Evolutionary conservation across 331 rosid genomes (phyloP), one percentile per base, ranked within the genome.

Genomic region (Acacia concinna): DNA sequence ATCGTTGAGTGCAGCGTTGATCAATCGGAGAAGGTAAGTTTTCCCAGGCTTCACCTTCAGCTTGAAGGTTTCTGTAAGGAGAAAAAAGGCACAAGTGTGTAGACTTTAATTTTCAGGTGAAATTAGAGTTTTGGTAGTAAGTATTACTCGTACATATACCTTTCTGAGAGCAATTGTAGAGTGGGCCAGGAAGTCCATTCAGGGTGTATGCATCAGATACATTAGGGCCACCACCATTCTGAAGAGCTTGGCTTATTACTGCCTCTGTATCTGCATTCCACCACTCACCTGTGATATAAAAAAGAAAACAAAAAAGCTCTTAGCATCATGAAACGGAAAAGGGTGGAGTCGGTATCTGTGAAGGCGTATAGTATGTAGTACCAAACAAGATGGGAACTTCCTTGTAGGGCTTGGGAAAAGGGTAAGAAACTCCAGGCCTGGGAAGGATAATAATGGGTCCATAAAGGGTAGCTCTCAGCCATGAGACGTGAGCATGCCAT

Each of bases 1-100:
- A 4, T 80, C 83, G 66, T 80, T 80, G 74, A 80, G 79, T 64
- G 83, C 83, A 73, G 83, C 74, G n/a, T 73, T 80, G 79, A 80
- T 80, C 66, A 80, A 23, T 10, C 83, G 68, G 6, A 80, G 79
- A 12, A 80, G 74, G 34, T 80, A 80, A 25, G 83, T 80, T 65
- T 80, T 73, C 17, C 83, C 74, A 8, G 74, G 23, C 79, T 80
- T 73, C 67, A 80, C 83, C 28, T 73, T 80, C 51, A 80, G 68
- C 83, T 80, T 64, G 68, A 80, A 80, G 10, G 78, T 76, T 25
- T 76, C 85, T 81, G 73, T 35, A 46, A 46, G 18, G 4, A 37
- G 59, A 30, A 18, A 47, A 63, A 21, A 17, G 5, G 18, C 41
- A 30, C 21, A 17, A 12, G 67, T 30, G 67, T 46, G 4, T 46